These are phyloP conservation scores for Pyricularia pennisetigena DNA, from an alignment of 2,329 filamentous ascomycete genomes.

Conservation along the genomic window DNA sequence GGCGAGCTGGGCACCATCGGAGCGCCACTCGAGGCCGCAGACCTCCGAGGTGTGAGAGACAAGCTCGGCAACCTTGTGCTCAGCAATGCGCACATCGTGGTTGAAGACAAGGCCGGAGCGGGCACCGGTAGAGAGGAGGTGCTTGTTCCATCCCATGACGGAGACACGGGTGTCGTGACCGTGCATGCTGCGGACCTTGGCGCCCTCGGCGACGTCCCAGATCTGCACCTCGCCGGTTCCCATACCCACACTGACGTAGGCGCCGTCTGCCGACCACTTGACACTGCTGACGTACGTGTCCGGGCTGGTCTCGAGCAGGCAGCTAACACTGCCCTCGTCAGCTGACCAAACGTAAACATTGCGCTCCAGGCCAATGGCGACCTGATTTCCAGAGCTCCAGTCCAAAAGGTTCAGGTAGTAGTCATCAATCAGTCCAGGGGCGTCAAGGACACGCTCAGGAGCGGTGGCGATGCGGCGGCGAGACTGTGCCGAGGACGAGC, in stretches of 20 bases:
- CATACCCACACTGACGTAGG: conserved; percentile 91
- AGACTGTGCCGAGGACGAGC: conserved; percentile 69
- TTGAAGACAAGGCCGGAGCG: conserved; percentile 95
- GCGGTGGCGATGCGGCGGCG: conserved; percentile 88
- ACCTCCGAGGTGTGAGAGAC: conserved; percentile 96
- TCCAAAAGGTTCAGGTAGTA: conserved; percentile 98
- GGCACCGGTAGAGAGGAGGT: conserved; percentile 88
- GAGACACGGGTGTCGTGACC: conserved; percentile 94
- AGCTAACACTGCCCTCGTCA: conserved; percentile 81
- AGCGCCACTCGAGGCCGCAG: conserved; percentile 94
- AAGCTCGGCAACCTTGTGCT: conserved; percentile 97
- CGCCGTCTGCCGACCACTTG: conserved; percentile 96
- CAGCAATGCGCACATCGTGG: conserved; percentile 93
- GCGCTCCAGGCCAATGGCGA: conserved; percentile 93
- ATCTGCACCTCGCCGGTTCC: conserved; percentile 97
- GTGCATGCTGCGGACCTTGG: conserved; percentile 97
- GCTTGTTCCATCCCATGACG: conserved; percentile 99
- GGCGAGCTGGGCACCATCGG: conserved; percentile 91
- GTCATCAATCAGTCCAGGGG: conserved; percentile 91
- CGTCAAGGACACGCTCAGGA: conserved; percentile 91
- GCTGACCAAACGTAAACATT: conserved; percentile 99
- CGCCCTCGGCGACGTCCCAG: conserved; percentile 93
- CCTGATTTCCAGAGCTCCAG: conserved; percentile 97
- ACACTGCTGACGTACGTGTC: conserved; percentile 98
- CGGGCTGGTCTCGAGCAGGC: conserved; percentile 73